Base-by-base conservation (phyloP, 1,284 basidiomycete species). In the Amylostereum areolatum region DNA sequence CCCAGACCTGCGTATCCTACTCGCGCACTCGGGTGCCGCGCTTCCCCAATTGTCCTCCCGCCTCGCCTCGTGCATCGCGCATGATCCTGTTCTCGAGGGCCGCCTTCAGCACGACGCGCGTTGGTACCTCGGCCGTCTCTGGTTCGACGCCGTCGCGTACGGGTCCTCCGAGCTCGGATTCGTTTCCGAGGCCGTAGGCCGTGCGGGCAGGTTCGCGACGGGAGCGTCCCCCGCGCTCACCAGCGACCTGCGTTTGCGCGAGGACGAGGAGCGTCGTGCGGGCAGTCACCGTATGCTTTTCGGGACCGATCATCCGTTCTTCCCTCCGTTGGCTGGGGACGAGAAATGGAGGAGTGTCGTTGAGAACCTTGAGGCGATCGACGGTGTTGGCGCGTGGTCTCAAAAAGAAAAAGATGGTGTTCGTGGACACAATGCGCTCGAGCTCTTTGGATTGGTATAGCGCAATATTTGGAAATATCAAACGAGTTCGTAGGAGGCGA, bases 271-370 rank as follows among this genome's bases (percentile, higher is more conserved):
- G 50, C 59, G 57, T 50, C 51, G 62, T 43, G 41, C 54, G 11
- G 75, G 73, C 2, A 83, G 79, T 52, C 68, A 70, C 49, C 71
- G 80, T 55, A 80, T 93, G 73, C 60, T 92, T 43, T 92, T 90
- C 59, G 90, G 91, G 6, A 93, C 91, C 18, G 91, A 93, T 59
- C 88, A 92, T 63, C 91, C 91, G 1, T 93, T 93, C 73, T 93
- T 93, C 69, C 90, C 90, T 4, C 90, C 90, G 5, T 72, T 92
- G 32, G 70, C 71, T 45, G 70, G 73, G 36, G 75, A 74, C 37
- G 82, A 82, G 55, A 88, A 81, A 59, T 92, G 91, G 91, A 78
- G 71, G 66, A 90, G 87, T 57, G 89, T 92, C 1, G 79, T 85
- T 9, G 88, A 90, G 55, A 93, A 92, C 62, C 61, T 92, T 49